Percentiles rank a stretch among this genome's conserved stretches.
These are phyloP conservation scores for Zygoascus ofunaensis DNA, from an alignment of 805 yeast species.

Conservation along the genomic window DNA sequence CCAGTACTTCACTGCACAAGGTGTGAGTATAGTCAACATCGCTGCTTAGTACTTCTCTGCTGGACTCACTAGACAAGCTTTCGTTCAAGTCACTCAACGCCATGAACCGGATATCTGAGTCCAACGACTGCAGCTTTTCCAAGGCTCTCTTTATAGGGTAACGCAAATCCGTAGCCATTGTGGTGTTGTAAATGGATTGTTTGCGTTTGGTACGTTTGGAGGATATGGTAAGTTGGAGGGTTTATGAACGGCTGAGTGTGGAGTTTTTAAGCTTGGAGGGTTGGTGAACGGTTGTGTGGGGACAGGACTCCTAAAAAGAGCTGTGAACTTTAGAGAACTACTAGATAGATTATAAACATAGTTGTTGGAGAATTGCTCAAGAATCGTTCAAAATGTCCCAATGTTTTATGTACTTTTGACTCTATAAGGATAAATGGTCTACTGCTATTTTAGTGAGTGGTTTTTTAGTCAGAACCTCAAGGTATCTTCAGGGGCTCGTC, in stretches of 20 bases:
- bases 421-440: too few species aligned
- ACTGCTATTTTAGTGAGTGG: too few species aligned
- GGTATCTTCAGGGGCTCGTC: conserved; percentile 10
- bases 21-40: conserved; percentile 20
- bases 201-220: not conserved
- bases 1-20: conserved; percentile 35
- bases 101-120: conserved; percentile 79
- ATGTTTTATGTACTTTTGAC: too few species aligned
- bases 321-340: too few species aligned
- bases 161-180: conserved; percentile 3
- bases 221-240: too few species aligned
- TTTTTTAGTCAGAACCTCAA: not conserved
- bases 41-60: conserved; percentile 23
- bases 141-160: conserved; percentile 9
- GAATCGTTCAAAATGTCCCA: too few species aligned
- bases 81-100: conserved; percentile 66
- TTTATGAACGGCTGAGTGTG: too few species aligned
- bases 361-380: too few species aligned
- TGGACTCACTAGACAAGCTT: conserved; percentile 17
- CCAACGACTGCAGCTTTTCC: conserved; percentile 28
- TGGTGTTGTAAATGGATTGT: too few species aligned
- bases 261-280: too few species aligned
- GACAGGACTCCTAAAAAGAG: not conserved
- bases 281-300: too few species aligned
- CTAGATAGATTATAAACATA: too few species aligned